A percentile compares a stretch with the other conserved stretches of the same genome.
These are phyloP conservation scores for Clitoria ternatea DNA, from an alignment of 306 rosid species.

Conservation along the genomic window DNA sequence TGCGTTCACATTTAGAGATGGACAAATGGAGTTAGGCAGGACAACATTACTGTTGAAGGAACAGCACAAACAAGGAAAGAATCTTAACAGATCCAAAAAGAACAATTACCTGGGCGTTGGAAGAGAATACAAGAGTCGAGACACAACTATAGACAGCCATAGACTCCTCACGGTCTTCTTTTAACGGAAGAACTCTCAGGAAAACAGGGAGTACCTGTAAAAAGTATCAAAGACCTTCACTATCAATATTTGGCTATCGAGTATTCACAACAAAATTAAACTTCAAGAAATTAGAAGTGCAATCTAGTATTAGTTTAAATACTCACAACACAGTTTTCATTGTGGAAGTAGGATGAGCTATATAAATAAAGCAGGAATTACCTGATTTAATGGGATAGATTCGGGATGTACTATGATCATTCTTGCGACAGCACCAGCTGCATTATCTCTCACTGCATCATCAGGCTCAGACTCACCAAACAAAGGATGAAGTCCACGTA, in stretches of 20 bases:
- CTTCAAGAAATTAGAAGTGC: neutral
- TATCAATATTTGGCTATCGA: neutral
- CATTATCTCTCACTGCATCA: conserved; percentile 95
- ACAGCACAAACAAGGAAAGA: conserved; percentile 15
- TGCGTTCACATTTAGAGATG: conserved; percentile 39
- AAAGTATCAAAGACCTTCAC: conserved; percentile 22
- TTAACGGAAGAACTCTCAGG: conserved; percentile 84
- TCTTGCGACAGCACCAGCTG: conserved; percentile 98
- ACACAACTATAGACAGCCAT: conserved; percentile 85
- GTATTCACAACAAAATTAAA: conserved; percentile 2
- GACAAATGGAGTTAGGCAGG: conserved; percentile 22
- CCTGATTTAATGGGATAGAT: conserved; percentile 90
- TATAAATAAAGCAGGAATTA: conserved; percentile 20
- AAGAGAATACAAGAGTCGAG: conserved; percentile 73
- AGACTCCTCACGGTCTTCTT: conserved; percentile 97
- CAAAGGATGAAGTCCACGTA: conserved; percentile 82
- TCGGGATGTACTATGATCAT: conserved; percentile 99
- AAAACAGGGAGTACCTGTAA: conserved; percentile 90
- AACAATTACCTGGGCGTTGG: conserved; percentile 79
- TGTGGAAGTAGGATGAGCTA: neutral
- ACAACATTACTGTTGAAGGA: neutral
- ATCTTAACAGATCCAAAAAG: neutral
- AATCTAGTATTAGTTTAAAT: neutral
- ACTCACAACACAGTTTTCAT: neutral
- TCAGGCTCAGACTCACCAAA: conserved; percentile 97